Evolutionary conservation across 768 basidiomycete genomes (phyloP), one percentile per base, ranked within the genome.

Genomic region (Tricholoma sp.): DNA sequence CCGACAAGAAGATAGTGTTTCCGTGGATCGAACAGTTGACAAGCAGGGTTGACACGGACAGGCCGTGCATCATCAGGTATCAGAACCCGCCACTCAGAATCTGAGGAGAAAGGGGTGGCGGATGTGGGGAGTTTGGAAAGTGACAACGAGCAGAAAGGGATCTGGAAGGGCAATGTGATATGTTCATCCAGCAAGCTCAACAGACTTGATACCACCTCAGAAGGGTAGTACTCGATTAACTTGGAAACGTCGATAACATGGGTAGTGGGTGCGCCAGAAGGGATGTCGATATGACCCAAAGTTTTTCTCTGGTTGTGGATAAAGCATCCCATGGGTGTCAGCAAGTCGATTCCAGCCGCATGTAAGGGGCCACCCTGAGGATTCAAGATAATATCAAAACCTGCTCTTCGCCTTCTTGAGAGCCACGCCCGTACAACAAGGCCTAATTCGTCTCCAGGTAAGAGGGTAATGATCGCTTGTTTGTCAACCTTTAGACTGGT

Each of bases 1-100:
- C 57, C 57, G 35, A 57, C 27, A 41, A 57, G 57, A 57, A 57
- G 51, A 46, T 57, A 57, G 14, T 12, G 39, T 52, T 57, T 57
- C n/a, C 57, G 32, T 31, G 57, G 57, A 32, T 57, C 50, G 27
- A 57, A 57, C 19, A 57, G 18, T 43, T 57, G 41, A 27, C 51
- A 2, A 34, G 14, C 18, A 6, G 14, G 16, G 32, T 29, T 51
- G 29, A 51, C 21, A 31, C 27, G 29, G n/a, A 51, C 21, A n/a
- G 27, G 29, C 27, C 18, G 16, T 8, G 14, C 7, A 31, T 9
- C 32, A 34, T 51, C 29, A 11, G 50, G 22, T 51, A 34, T n/a
- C n/a, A 31, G 14, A 24, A 32, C 50, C 12, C 8, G 27, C 21
- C 16, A 29, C 18, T 51, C 16, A 22, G 49, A 50, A 16, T 22